Base-by-base conservation (phyloP, 257 asterid genomes). In the Nicotiana noctiflora region DNA sequence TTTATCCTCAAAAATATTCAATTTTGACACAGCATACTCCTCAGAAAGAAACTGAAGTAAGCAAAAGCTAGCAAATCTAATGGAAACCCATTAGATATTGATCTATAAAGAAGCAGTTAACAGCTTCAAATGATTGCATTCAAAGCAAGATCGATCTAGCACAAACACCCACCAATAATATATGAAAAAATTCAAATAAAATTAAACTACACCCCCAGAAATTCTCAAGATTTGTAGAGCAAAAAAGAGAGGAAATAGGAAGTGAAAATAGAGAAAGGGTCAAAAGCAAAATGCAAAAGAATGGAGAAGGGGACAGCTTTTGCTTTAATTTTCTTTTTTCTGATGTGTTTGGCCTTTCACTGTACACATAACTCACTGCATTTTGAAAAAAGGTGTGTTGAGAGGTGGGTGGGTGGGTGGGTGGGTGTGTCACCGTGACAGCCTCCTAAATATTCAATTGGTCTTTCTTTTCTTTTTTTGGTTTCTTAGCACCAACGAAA, bases 271-370 rank as follows among this genome's bases (percentile, higher is more conserved):
- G 31, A 62, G 78, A 81, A 83, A 59, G 59, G 34, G 86, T 70
- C 83, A 80, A 83, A 76, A 68, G 89, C 81, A 83, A 87, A 79
- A 56, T 62, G 79, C 81, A 27, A 49, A 75, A 40, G 49, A 40
- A 65, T 74, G 51, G 79, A 84, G 86, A 81, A 76, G 85, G 81
- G 81, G 84, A 88, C 89, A 85, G 86, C 86, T 85, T 87, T 85
- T 68, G 86, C 90, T 84, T 85, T 86, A 81, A 46, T 49, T 59
- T 62, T 77, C 81, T 63, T 82, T 83, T 57, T 67, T 55, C 57
- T 67, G 53, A 49, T 53, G 82, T 88, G 87, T 86, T 85, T 82
- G 72, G 65, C 17, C 75, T 56, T 67, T 68, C 76, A 46, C 53
- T 18, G 80, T 77, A 21, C 72, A 17, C 72, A 52, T 19, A 70